Base-by-base conservation (phyloP, 495 filamentous ascomycete species). In the Friedmanniomyces simplex region DNA sequence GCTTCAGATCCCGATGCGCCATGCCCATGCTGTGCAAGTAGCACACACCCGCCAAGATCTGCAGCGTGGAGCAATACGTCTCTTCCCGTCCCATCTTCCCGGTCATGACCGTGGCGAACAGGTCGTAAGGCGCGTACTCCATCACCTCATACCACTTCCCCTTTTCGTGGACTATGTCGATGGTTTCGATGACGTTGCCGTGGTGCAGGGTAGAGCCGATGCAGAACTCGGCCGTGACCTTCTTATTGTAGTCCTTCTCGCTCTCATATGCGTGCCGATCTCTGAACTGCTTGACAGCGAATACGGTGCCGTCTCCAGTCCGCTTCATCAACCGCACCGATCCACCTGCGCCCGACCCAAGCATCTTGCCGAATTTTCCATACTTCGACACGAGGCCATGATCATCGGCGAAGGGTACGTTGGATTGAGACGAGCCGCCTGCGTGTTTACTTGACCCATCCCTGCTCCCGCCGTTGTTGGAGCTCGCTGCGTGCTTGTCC, bases 41-140 rank as follows among this genome's bases (percentile, higher is more conserved):
- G n/a, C 87, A 86, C n/a, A 97, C 89, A 37, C 93, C 93, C 64
- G 82, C 93, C 54, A 99, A 74, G 59, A 99, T 96, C 70, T 99
- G 93, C 63, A 96, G 78, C 66, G 96, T 96, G 50, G 82, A 83
- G 69, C 93, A 99, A 1, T 80, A 82, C 52, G 96, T 78, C 71
- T 99, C 93, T 57, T 94, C 87, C 53, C 89, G 84, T 39, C 80
- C 80, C 93, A 99, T 99, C 72, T 93, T 97, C 18, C 93, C 93
- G 0, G 93, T 97, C 93, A 99, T 99, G 60, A 99, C 93, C 59
- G 94, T 95, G 24, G 93, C 93, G 69, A 99, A 99, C 16, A 99
- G 77, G 71, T 99, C 93, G 64, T 74, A 99, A 5, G 93, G 93
- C n/a, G 90, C 94, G 68, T 94, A 97, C 67, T 99, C 93, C 93